Evolutionary conservation across 371 early-diverging fungal genomes (phyloP).

Genomic region (Choanephora cucurbitarum): DNA sequence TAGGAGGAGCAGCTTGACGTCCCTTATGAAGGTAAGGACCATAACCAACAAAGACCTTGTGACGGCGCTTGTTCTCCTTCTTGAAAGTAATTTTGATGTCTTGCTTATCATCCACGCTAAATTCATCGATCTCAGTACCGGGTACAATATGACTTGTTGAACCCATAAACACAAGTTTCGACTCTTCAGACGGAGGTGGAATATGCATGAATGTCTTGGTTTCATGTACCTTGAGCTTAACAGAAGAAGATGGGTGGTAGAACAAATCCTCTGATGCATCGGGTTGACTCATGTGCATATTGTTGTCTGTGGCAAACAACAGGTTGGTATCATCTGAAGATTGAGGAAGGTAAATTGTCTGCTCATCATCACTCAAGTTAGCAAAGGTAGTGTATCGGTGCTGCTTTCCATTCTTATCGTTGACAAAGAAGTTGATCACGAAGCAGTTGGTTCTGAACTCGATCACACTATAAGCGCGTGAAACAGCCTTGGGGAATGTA

Average conservation of each 20-base stretch:
- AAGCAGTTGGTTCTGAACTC: conserved; percentile 49
- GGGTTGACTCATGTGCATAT: conserved; percentile 38
- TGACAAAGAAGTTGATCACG: conserved; percentile 36
- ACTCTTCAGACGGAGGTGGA: conserved; percentile 25
- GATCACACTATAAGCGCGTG: conserved; percentile 43
- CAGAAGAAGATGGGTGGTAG: conserved; percentile 43
- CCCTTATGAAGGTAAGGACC: conserved; percentile 25
- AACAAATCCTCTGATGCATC: conserved; percentile 28
- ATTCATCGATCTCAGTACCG: conserved; percentile 37
- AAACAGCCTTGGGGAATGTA: conserved; percentile 49
- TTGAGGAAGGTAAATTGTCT: conserved; percentile 41
- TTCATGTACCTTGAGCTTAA: conserved; percentile 38
- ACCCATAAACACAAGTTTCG: conserved; percentile 32
- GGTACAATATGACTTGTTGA: conserved; percentile 50
- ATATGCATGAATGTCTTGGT: conserved; percentile 52
- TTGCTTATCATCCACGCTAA: conserved; percentile 3
- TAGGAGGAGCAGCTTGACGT: conserved; percentile 11
- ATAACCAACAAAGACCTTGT: conserved; percentile 31
- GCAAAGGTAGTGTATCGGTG: conserved; percentile 44
- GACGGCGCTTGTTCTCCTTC: conserved; percentile 26
- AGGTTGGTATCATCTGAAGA: conserved; percentile 25
- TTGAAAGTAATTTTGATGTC: conserved; percentile 11
- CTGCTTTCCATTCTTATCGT: conserved; percentile 12
- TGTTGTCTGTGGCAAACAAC: conserved; percentile 39
- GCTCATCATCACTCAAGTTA: conserved; percentile 49